Evolutionary conservation across 2,329 filamentous ascomycete species (phyloP), one percentile per base, ranked within the genome.

Genomic region (Lachnellula willkommii): DNA sequence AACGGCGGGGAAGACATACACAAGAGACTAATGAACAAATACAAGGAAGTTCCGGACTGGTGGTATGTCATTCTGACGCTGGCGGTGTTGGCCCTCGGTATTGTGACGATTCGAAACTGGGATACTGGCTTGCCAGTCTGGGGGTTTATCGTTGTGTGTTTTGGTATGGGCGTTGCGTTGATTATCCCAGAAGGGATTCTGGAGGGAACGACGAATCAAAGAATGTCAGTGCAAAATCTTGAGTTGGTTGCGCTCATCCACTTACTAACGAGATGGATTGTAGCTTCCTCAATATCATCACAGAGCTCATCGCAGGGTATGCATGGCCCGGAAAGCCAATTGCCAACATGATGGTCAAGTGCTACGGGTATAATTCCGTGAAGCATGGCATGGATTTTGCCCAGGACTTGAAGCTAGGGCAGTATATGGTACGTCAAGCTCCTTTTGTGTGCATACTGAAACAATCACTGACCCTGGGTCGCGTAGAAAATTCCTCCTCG

Each of bases 291-390:
- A 90, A 90, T 62, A 84, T 89, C 26, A 71, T 89, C 57, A 87
- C 84, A n/a, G 85, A 88, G 67, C 87, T 86, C 64, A 79, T 89
- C 58, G 79, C 85, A 58, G 87, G 87, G 7, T 89, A 89, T 70
- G 85, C 88, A 75, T 79, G 86, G 52, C 59, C 53, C 14, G 87
- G 86, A 20, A 79, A 79, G 5, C 86, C 86, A 2, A 76, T 89
- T 61, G 84, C 84, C 48, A 85, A 88, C 79, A 89, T 89, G 85
- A 79, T 88, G 74, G 88, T 89, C 74, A 88, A 89, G 71, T 87
- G 84, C 59, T 89, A 85, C 65, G 83, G 84, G 50, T 87, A 87
- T 67, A 80, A 87, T 55, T 81, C 77, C 71, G 85, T 87, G 80
- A 75, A 53, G 26, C 58, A 60, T 11, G 58, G 53, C 15, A 54